Conservation (phyloP, 306 rosid species). For the Carpinus viminea region DNA sequence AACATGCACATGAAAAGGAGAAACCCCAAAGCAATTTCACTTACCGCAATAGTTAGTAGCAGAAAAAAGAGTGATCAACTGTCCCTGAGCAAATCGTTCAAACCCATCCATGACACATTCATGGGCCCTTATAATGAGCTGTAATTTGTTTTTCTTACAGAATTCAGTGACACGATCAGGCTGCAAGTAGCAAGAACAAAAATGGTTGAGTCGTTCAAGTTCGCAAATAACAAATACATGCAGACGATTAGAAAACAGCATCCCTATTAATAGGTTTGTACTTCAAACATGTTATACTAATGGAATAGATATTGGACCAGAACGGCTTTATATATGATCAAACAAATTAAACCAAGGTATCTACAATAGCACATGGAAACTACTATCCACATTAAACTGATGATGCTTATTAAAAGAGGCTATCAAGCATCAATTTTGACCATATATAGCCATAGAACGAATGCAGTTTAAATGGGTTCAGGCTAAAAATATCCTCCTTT, state of each 20-base stretch:
- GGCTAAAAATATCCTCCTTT: no score
- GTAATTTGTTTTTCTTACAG: constrained; percentile 94
- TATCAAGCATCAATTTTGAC: not conserved
- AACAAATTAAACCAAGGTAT: not conserved
- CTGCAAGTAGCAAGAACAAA: constrained; percentile 51
- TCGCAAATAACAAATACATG: not conserved
- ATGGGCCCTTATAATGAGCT: constrained; percentile 96
- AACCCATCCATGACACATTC: constrained; percentile 99
- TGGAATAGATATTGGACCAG: not conserved
- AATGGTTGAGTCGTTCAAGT: constrained; percentile 18
- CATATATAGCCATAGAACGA: not conserved
- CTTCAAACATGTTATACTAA: not conserved
- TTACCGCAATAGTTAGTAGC: constrained; percentile 98
- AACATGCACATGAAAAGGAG: constrained; percentile 11
- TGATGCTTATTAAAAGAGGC: not conserved
- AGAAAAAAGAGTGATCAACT: constrained; percentile 93
- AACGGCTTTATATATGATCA: not conserved
- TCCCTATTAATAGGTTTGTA: not conserved
- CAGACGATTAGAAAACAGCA: not conserved
- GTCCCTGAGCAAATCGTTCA: constrained; percentile 99
- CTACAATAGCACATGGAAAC: not conserved
- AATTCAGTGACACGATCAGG: constrained; percentile 97
- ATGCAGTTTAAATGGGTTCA: not conserved
- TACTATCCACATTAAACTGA: not conserved
- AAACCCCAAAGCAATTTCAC: constrained; percentile 24